Percentiles rank a stretch among this genome's conserved stretches.
phyloP scores from a whole-genome alignment of 805 yeast genomes.

The Sugiyamaella smithiae region DNA sequence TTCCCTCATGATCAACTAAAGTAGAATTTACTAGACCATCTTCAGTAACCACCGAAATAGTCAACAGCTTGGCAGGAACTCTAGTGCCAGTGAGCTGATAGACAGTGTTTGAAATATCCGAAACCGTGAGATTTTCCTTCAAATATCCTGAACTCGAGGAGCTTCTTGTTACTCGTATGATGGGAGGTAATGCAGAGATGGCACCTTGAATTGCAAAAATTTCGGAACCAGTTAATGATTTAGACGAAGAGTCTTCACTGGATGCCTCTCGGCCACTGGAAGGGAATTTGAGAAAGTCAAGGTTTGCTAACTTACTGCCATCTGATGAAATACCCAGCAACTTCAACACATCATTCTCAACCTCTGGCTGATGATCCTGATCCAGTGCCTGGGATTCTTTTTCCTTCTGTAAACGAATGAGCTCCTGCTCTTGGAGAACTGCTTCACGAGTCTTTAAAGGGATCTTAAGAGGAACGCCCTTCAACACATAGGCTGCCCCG shows the following conservation, averaged over 20 bases:
- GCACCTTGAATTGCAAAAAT: conserved; percentile 15
- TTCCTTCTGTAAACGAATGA: neutral
- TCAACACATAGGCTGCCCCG: conserved; percentile 67
- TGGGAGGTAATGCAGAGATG: conserved; percentile 15
- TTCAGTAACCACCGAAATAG: conserved; percentile 7
- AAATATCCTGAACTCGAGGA: conserved; percentile 18
- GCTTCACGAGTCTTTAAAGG: conserved; percentile 22
- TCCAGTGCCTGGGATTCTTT: conserved; percentile 2
- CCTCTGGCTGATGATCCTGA: neutral
- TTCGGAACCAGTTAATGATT: neutral
- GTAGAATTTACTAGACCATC: conserved; percentile 8
- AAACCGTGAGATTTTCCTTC: conserved; percentile 5
- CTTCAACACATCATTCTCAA: conserved; percentile 4
- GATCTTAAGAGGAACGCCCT: conserved; percentile 30
- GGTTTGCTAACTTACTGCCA: neutral
- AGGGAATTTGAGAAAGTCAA: conserved; percentile 11
- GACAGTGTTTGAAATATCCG: conserved; percentile 14
- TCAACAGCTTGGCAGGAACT: conserved; percentile 10
- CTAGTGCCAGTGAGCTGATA: conserved; percentile 17
- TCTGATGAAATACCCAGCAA: conserved; percentile 2
- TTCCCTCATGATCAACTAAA: conserved; percentile 13
- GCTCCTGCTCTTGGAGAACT: conserved; percentile 2
- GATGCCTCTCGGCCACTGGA: neutral
- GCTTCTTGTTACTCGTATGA: conserved; percentile 5
- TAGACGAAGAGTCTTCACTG: neutral